These are phyloP conservation scores for Plectosphaerella plurivora DNA, from an alignment of 2,329 filamentous ascomycete species.

Conservation along the genomic window DNA sequence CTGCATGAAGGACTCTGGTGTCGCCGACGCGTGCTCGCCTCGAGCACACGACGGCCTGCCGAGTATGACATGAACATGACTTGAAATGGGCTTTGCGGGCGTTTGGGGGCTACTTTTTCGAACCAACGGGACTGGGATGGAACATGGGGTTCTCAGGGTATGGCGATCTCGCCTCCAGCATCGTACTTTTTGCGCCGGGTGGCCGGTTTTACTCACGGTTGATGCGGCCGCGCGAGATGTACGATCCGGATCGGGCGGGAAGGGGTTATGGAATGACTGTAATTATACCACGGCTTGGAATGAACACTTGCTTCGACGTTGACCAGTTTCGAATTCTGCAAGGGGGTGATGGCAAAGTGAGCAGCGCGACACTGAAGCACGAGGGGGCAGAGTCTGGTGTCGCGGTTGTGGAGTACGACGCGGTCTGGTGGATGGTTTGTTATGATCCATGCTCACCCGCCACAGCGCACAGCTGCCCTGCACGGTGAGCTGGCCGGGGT, in stretches of 20 bases:
- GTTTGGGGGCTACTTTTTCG: conserved; percentile 23
- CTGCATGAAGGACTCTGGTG: conserved; percentile 4
- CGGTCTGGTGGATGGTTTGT: conserved; percentile 3
- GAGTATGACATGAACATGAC: background rate
- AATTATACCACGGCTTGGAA: conserved; percentile 6
- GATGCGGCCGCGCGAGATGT: no score
- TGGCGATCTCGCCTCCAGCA: background rate
- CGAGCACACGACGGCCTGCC: no score
- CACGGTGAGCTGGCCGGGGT: background rate
- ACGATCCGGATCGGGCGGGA: background rate
- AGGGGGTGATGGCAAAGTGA: no score
- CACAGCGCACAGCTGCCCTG: background rate
- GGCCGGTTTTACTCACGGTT: no score
- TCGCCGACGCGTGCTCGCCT: no score
- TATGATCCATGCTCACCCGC: background rate
- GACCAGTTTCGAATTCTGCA: background rate
- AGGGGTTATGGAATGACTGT: conserved; percentile 4
- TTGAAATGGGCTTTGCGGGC: conserved; percentile 20
- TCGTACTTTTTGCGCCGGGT: no score
- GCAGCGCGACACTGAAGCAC: no score
- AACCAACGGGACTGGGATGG: conserved; percentile 3
- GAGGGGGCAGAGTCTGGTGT: background rate
- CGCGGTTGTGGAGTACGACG: conserved; percentile 4
- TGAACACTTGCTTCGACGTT: conserved; percentile 2
- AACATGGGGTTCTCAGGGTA: background rate